Percentiles rank a stretch among this genome's conserved stretches.
phyloP scores from a whole-genome alignment of 176 grass and related monocot species.

The Guadua angustifolia region DNA sequence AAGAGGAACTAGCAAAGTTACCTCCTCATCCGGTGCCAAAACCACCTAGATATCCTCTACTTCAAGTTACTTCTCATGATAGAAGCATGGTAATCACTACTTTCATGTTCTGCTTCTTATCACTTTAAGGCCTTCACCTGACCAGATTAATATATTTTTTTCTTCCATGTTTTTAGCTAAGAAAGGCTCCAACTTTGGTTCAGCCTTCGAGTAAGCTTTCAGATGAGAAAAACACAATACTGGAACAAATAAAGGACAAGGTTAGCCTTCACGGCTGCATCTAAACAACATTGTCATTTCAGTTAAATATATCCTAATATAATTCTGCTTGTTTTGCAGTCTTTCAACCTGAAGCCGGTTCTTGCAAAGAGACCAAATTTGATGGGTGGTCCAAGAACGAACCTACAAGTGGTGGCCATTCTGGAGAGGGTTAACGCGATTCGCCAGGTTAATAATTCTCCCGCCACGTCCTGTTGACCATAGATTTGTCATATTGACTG shows the following conservation, averaged over 20 bases:
- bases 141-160: background rate
- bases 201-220: constrained; percentile 59
- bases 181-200: constrained; percentile 66
- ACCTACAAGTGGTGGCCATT: constrained; percentile 87
- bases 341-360: constrained; percentile 81
- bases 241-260: constrained; percentile 91
- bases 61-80: constrained; percentile 79
- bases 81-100: constrained; percentile 72
- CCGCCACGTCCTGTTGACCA: background rate
- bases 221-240: constrained; percentile 58
- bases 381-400: constrained; percentile 74
- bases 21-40: constrained; percentile 40
- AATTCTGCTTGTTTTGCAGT: constrained; percentile 53
- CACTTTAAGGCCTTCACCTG: constrained; percentile 24
- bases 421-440: constrained; percentile 93
- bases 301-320: constrained; percentile 11
- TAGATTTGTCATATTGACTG: constrained; percentile 5
- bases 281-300: background rate
- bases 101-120: constrained; percentile 8
- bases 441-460: constrained; percentile 65
- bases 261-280: constrained; percentile 42
- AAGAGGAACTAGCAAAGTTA: constrained; percentile 51
- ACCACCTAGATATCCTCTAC: constrained; percentile 62
- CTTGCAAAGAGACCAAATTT: constrained; percentile 68
- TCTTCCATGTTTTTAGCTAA: constrained; percentile 56